These are phyloP conservation scores for Apiotrichum montevideense DNA, from an alignment of 1,284 basidiomycete species.

Conservation along the genomic window DNA sequence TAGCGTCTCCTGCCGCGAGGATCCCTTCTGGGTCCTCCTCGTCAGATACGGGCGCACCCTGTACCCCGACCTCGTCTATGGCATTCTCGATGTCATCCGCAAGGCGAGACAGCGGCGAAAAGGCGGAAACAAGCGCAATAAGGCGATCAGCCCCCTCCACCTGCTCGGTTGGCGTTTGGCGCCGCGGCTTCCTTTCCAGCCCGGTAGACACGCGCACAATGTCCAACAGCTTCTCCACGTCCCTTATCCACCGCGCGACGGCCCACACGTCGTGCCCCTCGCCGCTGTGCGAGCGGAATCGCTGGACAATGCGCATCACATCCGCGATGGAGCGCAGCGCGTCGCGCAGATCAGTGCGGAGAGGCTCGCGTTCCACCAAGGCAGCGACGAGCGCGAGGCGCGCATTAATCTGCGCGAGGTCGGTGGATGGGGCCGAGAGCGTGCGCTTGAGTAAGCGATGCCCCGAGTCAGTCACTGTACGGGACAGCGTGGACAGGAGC, in stretches of 20 bases:
- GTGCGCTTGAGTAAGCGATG: constrained; percentile 59
- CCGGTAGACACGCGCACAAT: constrained; percentile 12
- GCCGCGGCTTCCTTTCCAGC: constrained; percentile 3
- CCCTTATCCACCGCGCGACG: constrained; percentile 32
- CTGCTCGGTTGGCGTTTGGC: not conserved
- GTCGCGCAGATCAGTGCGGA: constrained; percentile 62
- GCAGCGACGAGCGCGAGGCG: constrained; percentile 75
- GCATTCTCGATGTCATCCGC: constrained; percentile 58
- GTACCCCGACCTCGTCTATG: constrained; percentile 47
- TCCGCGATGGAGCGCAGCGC: constrained; percentile 62
- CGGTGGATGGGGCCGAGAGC: constrained; percentile 61
- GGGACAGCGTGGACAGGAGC: constrained; percentile 67
- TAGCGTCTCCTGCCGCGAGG: constrained; percentile 18
- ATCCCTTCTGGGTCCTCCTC: constrained; percentile 19
- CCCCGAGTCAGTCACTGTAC: constrained; percentile 74
- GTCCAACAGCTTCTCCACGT: constrained; percentile 22
- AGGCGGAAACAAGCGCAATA: constrained; percentile 53
- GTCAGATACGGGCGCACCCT: constrained; percentile 20
- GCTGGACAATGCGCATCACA: constrained; percentile 69
- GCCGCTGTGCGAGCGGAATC: constrained; percentile 65
- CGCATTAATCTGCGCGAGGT: constrained; percentile 62
- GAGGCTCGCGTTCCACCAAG: constrained; percentile 59
- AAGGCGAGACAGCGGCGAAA: constrained; percentile 57
- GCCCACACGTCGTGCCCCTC: constrained; percentile 53
- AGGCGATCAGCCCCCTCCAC: constrained; percentile 21